phyloP scores from a whole-genome alignment of 139 green algal species.

The Pseudopediastrum boryanum region DNA sequence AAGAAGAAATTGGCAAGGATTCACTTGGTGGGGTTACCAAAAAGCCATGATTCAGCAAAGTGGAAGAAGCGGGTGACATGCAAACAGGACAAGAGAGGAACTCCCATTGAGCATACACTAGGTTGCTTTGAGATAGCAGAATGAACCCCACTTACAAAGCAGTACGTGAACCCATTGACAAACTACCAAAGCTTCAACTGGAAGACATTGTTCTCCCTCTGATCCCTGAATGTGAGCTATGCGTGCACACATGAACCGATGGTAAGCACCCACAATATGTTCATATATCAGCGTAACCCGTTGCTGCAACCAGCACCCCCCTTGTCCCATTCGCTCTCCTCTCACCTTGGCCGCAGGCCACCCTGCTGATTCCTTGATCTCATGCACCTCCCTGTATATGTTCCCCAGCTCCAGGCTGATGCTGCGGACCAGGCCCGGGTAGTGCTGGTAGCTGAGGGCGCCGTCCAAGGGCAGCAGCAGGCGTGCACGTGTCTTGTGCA shows the following conservation, averaged over 20 bases:
- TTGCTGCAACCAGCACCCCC: neutral
- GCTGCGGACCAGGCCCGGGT: conserved; percentile 43
- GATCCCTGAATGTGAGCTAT: neutral
- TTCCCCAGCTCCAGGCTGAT: conserved; percentile 59
- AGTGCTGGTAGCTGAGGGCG: conserved; percentile 45
- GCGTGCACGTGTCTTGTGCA: conserved; percentile 48
- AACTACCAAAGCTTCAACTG: neutral
- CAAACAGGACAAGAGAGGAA: too few species aligned
- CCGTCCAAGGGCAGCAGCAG: conserved; percentile 52
- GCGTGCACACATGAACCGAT: neutral
- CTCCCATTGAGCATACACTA: too few species aligned
- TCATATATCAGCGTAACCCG: neutral
- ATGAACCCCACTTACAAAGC: too few species aligned
- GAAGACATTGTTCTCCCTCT: neutral
- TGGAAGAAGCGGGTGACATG: too few species aligned
- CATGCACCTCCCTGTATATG: conserved; percentile 46
- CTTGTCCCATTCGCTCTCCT: neutral
- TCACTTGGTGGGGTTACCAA: too few species aligned
- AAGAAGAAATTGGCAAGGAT: too few species aligned
- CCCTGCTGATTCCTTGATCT: conserved; percentile 41
- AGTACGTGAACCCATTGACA: neutral
- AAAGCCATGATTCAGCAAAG: too few species aligned
- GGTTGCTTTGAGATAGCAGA: too few species aligned
- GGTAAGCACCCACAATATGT: neutral
- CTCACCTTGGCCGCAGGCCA: conserved; percentile 21